Base-by-base conservation (phyloP, 1,284 basidiomycete species). In the Vanrija sp. region DNA sequence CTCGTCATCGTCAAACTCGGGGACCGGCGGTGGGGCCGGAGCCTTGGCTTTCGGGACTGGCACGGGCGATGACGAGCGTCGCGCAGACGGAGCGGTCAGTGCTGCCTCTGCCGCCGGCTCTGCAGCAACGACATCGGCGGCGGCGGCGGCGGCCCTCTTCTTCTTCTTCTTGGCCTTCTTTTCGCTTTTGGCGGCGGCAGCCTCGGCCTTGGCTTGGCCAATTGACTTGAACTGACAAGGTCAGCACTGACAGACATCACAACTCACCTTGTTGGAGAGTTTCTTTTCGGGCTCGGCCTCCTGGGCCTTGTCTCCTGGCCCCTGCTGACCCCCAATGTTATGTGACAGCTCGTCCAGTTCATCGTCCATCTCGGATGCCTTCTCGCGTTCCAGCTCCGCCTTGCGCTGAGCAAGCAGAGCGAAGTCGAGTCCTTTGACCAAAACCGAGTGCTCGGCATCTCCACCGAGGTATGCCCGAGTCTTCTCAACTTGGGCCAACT, bases 391-490 rank as follows among this genome's bases (percentile, higher is more conserved):
- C n/a, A 78, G 57, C 58, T 77, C 76, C 0, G 88, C 88, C 74
- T 85, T 89, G 63, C 89, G 86, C 66, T 90, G 87, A 65, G 91
- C 88, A 8, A 96, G 79, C 4, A 95, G 81, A 0, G 89, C 86
- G 69, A 86, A 83, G 69, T 96, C 92, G 34, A 96, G 84, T n/a
- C 92, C 79, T 66, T 91, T 94, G 42, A 93, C 89, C 5, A 93
- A 83, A 46, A 93, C 83, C 3, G 88, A 86, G 71, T 94, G 89
- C 52, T 86, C 83, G 43, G 85, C 83, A 72, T 95, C 91, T 38
- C 91, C 91, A n/a, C 91, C 91, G 1, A 94, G 82, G 72, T 90
- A 91, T 45, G 81, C 81, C 44, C 91, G 82, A 69, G 90, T 84
- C 55, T 85, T 82, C 52, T 91, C 88, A 16, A 92, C 78, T 85